These are phyloP conservation scores for Trypethelium eluteriae DNA, from an alignment of 495 filamentous ascomycete genomes.

Conservation along the genomic window DNA sequence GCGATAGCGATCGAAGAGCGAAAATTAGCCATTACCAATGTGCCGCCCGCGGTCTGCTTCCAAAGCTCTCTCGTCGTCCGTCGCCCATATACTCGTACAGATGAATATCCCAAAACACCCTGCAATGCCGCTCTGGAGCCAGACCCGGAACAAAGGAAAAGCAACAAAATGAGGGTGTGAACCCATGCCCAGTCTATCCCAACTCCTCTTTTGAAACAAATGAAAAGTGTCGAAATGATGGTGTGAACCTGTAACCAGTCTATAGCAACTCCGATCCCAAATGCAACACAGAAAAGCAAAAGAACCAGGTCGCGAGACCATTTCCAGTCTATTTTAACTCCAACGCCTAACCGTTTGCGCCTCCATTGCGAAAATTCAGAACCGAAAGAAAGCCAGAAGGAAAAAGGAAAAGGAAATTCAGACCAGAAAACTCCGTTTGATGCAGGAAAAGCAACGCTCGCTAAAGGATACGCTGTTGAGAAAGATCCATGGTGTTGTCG, in stretches of 20 bases:
- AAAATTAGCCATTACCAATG: neutral
- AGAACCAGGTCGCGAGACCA: neutral
- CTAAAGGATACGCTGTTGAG: neutral
- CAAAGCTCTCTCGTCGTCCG: neutral
- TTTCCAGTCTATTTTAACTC: slow-evolving; percentile 2
- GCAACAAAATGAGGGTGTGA: neutral
- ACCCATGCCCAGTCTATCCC: neutral
- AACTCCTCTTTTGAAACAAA: neutral
- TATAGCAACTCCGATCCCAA: neutral
- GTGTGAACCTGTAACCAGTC: neutral
- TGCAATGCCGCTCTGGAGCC: neutral
- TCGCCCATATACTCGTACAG: neutral
- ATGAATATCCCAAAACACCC: neutral
- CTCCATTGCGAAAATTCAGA: slow-evolving; percentile 11
- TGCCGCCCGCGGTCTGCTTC: slow-evolving; percentile 6
- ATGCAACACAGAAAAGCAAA: neutral
- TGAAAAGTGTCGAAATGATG: neutral
- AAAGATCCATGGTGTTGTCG: neutral
- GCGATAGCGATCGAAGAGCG: neutral
- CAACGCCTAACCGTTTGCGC: slow-evolving; percentile 10
- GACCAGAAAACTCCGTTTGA: slow-evolving; percentile 12
- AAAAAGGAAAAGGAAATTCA: slow-evolving; percentile 7
- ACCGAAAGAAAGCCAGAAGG: neutral
- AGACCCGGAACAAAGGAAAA: slow-evolving; percentile 4
- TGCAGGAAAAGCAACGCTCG: slow-evolving; percentile 10